These are phyloP conservation scores for Nannochloris sp. DNA, from an alignment of 139 green algal genomes.

Conservation along the genomic window DNA sequence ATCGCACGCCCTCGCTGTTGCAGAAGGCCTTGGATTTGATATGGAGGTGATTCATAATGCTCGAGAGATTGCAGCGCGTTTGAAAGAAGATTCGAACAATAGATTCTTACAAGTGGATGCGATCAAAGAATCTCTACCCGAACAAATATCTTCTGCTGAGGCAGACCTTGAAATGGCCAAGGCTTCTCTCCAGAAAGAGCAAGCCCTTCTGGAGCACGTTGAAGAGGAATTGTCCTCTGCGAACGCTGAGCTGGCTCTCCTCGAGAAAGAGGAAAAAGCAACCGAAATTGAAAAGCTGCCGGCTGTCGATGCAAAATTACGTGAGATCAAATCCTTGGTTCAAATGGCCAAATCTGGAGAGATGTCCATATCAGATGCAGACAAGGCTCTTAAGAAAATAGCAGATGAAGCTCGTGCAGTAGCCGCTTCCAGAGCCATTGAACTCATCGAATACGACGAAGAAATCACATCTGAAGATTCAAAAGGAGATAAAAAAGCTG, in stretches of 20 bases:
- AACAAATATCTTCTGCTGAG: constrained; percentile 12
- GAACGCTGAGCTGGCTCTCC: background rate
- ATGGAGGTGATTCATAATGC: constrained; percentile 33
- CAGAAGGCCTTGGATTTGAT: constrained; percentile 46
- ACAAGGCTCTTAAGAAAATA: background rate
- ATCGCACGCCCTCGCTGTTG: constrained; percentile 46
- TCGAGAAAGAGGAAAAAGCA: background rate
- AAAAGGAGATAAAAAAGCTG: background rate
- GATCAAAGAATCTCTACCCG: constrained; percentile 21
- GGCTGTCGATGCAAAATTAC: background rate
- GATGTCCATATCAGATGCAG: constrained; percentile 2
- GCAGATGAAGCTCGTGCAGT: background rate
- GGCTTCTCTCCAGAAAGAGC: constrained; percentile 5
- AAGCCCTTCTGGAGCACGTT: background rate
- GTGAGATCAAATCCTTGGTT: background rate
- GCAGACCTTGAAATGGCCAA: background rate
- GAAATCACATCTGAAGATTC: background rate
- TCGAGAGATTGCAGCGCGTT: constrained; percentile 18
- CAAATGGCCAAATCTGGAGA: background rate
- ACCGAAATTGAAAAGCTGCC: too few relatives aligned
- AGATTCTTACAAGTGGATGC: background rate
- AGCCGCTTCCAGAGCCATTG: background rate
- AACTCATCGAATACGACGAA: background rate
- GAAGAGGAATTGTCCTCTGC: constrained; percentile 5
- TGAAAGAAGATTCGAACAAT: background rate